A percentile compares a stretch with the other conserved stretches of the same genome.
These are phyloP conservation scores for Blastobotrys buckinghamii DNA, from an alignment of 1,139 yeast species.

Conservation along the genomic window DNA sequence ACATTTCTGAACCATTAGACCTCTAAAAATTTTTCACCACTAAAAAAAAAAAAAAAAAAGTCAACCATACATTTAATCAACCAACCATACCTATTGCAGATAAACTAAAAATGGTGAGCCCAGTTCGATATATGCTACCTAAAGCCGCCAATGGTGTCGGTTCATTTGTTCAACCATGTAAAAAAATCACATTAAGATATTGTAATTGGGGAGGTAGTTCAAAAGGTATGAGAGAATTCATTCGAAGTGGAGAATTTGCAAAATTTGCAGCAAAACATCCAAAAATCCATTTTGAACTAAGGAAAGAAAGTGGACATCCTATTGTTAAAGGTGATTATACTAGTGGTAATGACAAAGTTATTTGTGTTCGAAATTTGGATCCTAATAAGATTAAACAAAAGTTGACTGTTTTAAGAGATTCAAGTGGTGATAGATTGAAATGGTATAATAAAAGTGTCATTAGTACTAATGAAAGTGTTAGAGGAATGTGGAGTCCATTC, in stretches of 20 bases:
- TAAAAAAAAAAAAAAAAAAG: neutral
- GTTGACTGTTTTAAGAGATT: constrained; percentile 49
- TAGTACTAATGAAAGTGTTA: constrained; percentile 73
- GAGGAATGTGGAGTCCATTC: constrained; percentile 98
- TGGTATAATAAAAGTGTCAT: constrained; percentile 70
- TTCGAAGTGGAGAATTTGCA: constrained; percentile 33
- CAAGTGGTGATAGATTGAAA: constrained; percentile 53
- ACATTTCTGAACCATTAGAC: no score
- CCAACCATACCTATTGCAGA: neutral
- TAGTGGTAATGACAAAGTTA: constrained; percentile 41
- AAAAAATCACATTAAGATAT: constrained; percentile 63
- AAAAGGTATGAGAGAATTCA: constrained; percentile 47
- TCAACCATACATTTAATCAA: neutral
- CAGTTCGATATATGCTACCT: constrained; percentile 23
- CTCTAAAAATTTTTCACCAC: no score
- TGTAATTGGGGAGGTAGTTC: constrained; percentile 98
- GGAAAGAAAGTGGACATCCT: constrained; percentile 78
- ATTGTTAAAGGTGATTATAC: constrained; percentile 62
- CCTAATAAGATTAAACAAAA: constrained; percentile 48
- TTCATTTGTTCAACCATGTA: constrained; percentile 70
- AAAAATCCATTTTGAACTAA: constrained; percentile 63
- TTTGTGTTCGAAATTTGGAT: constrained; percentile 59
- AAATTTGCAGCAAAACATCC: constrained; percentile 55
- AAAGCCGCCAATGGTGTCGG: constrained; percentile 71
- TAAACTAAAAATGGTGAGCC: constrained; percentile 23